Evolutionary conservation across 2,329 filamentous ascomycete species (phyloP).

Genomic region (Phialophora expanda): DNA sequence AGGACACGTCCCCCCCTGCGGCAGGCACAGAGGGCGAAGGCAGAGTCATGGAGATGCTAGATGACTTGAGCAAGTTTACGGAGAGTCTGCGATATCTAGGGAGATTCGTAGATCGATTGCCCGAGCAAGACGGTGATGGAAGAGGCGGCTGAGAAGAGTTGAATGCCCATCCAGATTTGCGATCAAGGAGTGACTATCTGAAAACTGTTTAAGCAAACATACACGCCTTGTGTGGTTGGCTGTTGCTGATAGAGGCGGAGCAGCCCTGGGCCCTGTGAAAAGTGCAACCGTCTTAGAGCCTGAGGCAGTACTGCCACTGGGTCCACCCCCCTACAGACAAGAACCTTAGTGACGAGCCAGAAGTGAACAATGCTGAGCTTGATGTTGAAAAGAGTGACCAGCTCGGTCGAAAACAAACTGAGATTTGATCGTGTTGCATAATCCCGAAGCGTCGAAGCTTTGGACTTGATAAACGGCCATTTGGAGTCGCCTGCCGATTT

Average conservation of each 20-base stretch:
- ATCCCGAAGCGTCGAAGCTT: neutral
- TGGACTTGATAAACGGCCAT: neutral
- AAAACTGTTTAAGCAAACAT: conserved; percentile 9
- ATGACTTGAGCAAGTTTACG: conserved; percentile 46
- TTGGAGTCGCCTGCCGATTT: neutral
- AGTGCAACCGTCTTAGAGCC: neutral
- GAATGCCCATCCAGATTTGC: neutral
- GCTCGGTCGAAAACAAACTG: conserved; percentile 22
- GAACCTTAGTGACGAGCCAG: conserved; percentile 1
- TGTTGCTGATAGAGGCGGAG: neutral
- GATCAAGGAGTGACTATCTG: conserved; percentile 28
- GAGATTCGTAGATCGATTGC: conserved; percentile 35
- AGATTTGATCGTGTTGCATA: neutral
- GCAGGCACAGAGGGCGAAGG: conserved; percentile 35
- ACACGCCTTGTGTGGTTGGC: conserved; percentile 1
- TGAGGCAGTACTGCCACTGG: neutral
- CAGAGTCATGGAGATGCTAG: conserved; percentile 43
- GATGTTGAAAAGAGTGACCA: conserved; percentile 28
- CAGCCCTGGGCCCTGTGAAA: neutral
- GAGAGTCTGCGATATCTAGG: conserved; percentile 45
- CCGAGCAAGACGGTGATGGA: conserved; percentile 9
- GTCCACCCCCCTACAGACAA: neutral
- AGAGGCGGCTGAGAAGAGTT: neutral
- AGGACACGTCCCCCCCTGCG: conserved; percentile 42
- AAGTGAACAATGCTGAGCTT: conserved; percentile 21